Percentiles rank a stretch among this genome's conserved stretches.
Evolutionary conservation across 2,329 filamentous ascomycete genomes (phyloP).

Genomic region (Neocucurbitaria cava): DNA sequence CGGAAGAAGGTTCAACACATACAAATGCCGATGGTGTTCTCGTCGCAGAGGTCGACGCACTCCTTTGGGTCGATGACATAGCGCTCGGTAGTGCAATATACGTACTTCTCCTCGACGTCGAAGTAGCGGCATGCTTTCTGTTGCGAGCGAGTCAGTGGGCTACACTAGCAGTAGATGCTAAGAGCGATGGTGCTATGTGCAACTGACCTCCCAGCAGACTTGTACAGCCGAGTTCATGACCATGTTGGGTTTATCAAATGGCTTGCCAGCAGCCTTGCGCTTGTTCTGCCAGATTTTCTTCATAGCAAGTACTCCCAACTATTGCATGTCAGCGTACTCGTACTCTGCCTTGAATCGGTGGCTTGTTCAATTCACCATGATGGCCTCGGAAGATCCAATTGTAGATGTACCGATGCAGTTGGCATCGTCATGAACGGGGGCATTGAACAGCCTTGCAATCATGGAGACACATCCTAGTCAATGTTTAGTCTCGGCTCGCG

Average conservation of each 20-base stretch:
- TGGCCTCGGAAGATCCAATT: slow-evolving; percentile 87
- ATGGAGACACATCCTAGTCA: slow-evolving; percentile 50
- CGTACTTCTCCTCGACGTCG: slow-evolving; percentile 88
- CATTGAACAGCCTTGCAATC: slow-evolving; percentile 83
- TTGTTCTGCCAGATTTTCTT: slow-evolving; percentile 93
- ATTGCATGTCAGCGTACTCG: neutral
- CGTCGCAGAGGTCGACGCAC: slow-evolving; percentile 67
- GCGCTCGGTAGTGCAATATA: slow-evolving; percentile 67
- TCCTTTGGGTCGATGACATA: slow-evolving; percentile 70
- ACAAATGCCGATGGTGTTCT: slow-evolving; percentile 88
- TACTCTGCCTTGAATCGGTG: neutral
- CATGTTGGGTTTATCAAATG: slow-evolving; percentile 82
- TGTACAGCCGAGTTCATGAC: slow-evolving; percentile 96
- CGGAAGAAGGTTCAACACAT: neutral
- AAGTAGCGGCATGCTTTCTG: slow-evolving; percentile 79
- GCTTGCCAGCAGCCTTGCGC: slow-evolving; percentile 82
- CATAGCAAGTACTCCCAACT: slow-evolving; percentile 83
- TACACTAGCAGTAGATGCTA: neutral
- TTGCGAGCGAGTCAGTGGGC: neutral
- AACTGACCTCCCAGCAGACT: slow-evolving; percentile 81
- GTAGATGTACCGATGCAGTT: slow-evolving; percentile 85
- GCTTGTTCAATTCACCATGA: slow-evolving; percentile 47
- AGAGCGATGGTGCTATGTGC: no score
- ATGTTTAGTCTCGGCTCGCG: slow-evolving; percentile 2
- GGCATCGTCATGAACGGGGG: slow-evolving; percentile 65